Conservation (phyloP, 176 grass and related monocot species). For the Melocanna baccifera region DNA sequence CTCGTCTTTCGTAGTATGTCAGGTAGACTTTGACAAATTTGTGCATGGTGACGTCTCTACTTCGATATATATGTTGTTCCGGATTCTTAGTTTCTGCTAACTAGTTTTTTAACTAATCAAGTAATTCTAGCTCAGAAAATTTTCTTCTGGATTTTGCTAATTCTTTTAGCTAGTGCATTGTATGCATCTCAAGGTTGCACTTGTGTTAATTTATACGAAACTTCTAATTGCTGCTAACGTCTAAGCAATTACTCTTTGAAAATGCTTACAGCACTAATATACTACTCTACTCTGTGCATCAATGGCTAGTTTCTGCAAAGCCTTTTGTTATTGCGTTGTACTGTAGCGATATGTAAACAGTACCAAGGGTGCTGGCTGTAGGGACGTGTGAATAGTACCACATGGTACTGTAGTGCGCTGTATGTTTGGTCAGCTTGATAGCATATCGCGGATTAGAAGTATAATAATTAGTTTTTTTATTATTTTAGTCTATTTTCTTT, state of each 20-base stretch:
- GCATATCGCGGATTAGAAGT: too few relatives aligned
- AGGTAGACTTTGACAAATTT: too few relatives aligned
- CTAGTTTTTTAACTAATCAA: background rate
- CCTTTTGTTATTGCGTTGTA: background rate
- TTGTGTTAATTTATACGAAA: background rate
- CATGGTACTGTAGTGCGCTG: too few relatives aligned
- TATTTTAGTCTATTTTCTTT: too few relatives aligned
- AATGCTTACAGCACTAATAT: background rate
- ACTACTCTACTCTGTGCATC: background rate
- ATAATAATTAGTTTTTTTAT: too few relatives aligned
- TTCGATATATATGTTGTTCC: background rate
- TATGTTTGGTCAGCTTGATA: too few relatives aligned
- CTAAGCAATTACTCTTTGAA: background rate
- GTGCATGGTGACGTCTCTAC: slow-evolving; percentile 44
- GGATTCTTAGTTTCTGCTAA: background rate
- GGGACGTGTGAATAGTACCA: too few relatives aligned
- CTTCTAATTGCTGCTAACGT: background rate
- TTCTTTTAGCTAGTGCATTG: background rate
- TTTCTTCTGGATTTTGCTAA: background rate
- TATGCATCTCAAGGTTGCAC: background rate
- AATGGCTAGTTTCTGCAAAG: background rate
- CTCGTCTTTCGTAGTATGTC: too few relatives aligned
- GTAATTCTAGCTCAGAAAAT: background rate
- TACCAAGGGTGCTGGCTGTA: too few relatives aligned
- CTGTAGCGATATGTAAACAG: too few relatives aligned